A percentile compares a stretch with the other conserved stretches of the same genome.
phyloP scores from a whole-genome alignment of 2,329 filamentous ascomycete genomes.

The Pleochaeta shiraiana region DNA sequence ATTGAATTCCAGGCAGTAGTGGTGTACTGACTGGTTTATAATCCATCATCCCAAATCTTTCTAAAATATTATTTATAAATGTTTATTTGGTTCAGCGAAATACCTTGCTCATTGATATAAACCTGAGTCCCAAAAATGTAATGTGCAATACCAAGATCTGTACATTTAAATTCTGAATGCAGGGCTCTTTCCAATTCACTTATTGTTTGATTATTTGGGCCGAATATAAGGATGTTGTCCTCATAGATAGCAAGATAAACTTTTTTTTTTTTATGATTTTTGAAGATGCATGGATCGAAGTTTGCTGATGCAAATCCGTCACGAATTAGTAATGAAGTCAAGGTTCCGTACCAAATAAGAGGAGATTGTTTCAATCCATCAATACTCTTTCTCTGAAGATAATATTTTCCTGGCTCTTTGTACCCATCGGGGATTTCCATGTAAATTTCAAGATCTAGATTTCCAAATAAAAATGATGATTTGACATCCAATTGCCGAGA shows the following conservation, averaged over 20 bases:
- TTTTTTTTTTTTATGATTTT: too few species aligned
- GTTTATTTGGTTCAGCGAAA: too few species aligned
- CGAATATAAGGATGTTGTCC: neutral
- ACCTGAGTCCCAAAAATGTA: too few species aligned
- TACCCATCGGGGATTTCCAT: neutral
- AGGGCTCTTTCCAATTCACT: neutral
- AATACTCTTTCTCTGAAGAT: neutral
- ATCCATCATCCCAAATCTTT: neutral
- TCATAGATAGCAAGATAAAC: too few species aligned
- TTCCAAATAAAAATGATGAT: neutral
- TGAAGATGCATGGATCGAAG: neutral
- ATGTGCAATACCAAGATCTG: neutral
- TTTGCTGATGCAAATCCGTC: neutral
- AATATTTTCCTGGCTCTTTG: neutral
- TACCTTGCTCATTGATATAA: too few species aligned
- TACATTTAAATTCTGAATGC: neutral
- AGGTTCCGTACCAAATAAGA: neutral
- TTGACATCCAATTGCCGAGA: slow-evolving; percentile 1
- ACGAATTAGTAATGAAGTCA: neutral
- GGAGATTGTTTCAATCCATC: slow-evolving; percentile 2
- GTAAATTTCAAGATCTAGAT: neutral
- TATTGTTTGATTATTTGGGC: neutral
- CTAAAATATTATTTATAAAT: neutral
- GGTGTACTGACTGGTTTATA: too few species aligned
- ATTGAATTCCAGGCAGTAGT: too few species aligned